Percentiles rank a stretch among this genome's conserved stretches.
Evolutionary conservation across 371 early-diverging fungal genomes (phyloP).

Genomic region (Encephalitozoon intestinalis): DNA sequence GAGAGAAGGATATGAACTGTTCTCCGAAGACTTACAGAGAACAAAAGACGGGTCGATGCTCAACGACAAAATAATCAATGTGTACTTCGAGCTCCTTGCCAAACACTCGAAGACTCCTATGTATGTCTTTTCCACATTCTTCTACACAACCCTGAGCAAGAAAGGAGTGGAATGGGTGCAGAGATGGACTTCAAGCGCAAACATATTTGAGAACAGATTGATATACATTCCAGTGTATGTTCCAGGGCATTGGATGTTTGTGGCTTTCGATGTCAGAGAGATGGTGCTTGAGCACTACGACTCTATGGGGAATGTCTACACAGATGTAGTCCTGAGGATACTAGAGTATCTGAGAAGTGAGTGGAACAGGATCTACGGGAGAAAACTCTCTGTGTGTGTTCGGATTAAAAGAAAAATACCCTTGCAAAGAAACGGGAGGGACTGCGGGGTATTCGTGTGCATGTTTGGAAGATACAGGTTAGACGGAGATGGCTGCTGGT

Average conservation of each 20-base stretch:
- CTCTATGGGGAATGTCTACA: slow-evolving; percentile 67
- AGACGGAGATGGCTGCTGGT: not conserved
- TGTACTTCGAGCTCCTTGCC: slow-evolving; percentile 40
- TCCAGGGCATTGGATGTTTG: slow-evolving; percentile 74
- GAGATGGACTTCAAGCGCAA: slow-evolving; percentile 53
- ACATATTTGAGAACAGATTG: slow-evolving; percentile 70
- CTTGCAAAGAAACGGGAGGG: slow-evolving; percentile 73
- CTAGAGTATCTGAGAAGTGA: slow-evolving; percentile 64
- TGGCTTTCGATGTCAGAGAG: slow-evolving; percentile 67
- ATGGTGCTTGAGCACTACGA: slow-evolving; percentile 73
- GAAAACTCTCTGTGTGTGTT: not conserved
- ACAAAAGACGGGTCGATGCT: slow-evolving; percentile 28
- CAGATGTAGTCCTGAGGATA: slow-evolving; percentile 61
- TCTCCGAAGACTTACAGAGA: slow-evolving; percentile 24
- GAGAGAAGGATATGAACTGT: not conserved
- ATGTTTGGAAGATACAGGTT: slow-evolving; percentile 68
- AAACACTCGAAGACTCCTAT: not conserved
- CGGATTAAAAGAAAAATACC: slow-evolving; percentile 64
- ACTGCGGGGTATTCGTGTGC: slow-evolving; percentile 90
- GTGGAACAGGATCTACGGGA: slow-evolving; percentile 62
- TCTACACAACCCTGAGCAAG: slow-evolving; percentile 13
- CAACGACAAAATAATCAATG: slow-evolving; percentile 55
- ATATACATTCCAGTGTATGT: slow-evolving; percentile 77
- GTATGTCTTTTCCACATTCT: slow-evolving; percentile 38
- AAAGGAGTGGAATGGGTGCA: slow-evolving; percentile 3